Base-by-base conservation (phyloP, 129 eudicot species). In the Silybum marianum region DNA sequence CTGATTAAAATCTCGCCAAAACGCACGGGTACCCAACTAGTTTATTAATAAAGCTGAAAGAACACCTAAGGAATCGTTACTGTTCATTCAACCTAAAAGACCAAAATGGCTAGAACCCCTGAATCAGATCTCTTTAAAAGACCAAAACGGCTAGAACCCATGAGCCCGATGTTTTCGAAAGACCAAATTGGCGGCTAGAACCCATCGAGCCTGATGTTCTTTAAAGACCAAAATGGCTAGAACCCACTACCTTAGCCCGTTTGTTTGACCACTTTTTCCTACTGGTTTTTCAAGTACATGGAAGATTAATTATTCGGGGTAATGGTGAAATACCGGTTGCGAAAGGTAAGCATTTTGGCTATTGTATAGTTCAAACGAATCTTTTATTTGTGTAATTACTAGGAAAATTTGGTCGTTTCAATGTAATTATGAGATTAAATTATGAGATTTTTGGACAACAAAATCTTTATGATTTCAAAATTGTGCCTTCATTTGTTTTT, bases 261-360 rank as follows among this genome's bases (percentile, higher is more conserved):
- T 72, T 16, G 76, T 66, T 38, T 66, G 73, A 65, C 78, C 69
- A 72, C 22, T 65, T 51, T 67, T 65, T 46, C 7, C 30, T 70
- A 72, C 77, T 76, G 25, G 46, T 77, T 85, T 75, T 78, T 42
- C 66, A 68, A 13, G 30, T 3, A 13, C 11, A 25, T 58, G 28
- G 36, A 60, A 36, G 79, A 28, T 28, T 16, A 6, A 51, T 68
- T 71, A 48, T 44, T 66, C 75, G 76, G 68, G 79, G 74, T 81
- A 73, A 16, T 67, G 83, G 79, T 32, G 79, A 68, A 66, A 39
- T 23, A 67, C 10, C 26, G 58, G 79, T 69, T 25, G 28, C 24
- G 60, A 38, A 51, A 71, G 88, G 91, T 91, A 90, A 90, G 90
- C 88, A 84, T 4, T 78, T 85, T 90, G 91, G 91, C 91, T 87